Conservation (phyloP, 1,284 basidiomycete species). For the Malassezia psittaci region DNA sequence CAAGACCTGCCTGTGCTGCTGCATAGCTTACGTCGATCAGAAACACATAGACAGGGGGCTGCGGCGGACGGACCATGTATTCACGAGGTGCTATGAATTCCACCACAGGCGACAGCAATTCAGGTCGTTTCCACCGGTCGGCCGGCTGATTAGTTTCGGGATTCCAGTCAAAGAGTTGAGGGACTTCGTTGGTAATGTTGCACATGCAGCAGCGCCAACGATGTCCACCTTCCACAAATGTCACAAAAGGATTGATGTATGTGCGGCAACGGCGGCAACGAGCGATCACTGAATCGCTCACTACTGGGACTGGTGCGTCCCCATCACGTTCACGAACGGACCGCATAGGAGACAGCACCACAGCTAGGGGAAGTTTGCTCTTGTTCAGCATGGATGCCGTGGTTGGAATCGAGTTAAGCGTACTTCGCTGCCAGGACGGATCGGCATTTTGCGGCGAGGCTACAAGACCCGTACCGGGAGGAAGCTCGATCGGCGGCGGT, state of each 20-base stretch:
- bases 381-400: conserved; percentile 81
- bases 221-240: conserved; percentile 95
- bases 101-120: conserved; percentile 84
- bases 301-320: conserved; percentile 70
- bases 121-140: conserved; percentile 84
- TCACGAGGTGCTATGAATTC: conserved; percentile 97
- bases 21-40: conserved; percentile 90
- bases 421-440: conserved; percentile 81
- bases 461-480: conserved; percentile 69
- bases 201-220: conserved; percentile 99
- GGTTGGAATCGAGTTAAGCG: conserved; percentile 86
- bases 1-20: conserved; percentile 73
- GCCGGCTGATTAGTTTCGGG: conserved; percentile 83
- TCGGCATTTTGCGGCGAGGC: conserved; percentile 77
- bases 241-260: conserved; percentile 97
- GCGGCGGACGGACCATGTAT: conserved; percentile 96
- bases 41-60: conserved; percentile 93
- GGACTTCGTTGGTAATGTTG: conserved; percentile 95
- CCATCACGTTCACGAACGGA: conserved; percentile 54
- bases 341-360: conserved; percentile 85
- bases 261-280: conserved; percentile 92
- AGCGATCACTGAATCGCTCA: conserved; percentile 89
- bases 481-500: conserved; percentile 79
- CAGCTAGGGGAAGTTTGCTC: conserved; percentile 80
- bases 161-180: conserved; percentile 98